These are phyloP conservation scores for Carex myosuroides DNA, from an alignment of 176 grass and related monocot species.

Conservation along the genomic window DNA sequence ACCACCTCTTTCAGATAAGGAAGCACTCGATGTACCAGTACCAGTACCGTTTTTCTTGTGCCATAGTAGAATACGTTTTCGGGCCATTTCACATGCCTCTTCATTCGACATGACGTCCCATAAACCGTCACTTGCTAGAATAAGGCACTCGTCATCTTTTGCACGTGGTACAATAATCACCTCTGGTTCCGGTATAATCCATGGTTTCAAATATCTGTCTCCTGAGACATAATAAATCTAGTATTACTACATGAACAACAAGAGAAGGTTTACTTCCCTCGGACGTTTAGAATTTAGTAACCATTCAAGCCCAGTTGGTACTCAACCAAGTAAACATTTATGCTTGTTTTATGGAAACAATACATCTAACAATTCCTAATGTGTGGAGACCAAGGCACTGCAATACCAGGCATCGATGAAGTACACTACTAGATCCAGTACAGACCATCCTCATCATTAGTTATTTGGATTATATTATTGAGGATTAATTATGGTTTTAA, in stretches of 20 bases:
- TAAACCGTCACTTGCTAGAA: constrained; percentile 80
- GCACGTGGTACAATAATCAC: constrained; percentile 64
- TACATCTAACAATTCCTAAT: neutral
- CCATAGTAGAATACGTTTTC: constrained; percentile 69
- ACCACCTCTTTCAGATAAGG: constrained; percentile 31
- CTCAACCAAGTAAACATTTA: neutral
- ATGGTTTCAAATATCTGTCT: constrained; percentile 85
- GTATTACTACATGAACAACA: neutral
- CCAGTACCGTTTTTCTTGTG: constrained; percentile 60
- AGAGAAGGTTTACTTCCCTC: neutral
- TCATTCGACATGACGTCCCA: constrained; percentile 87
- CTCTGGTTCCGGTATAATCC: constrained; percentile 88
- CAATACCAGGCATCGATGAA: neutral
- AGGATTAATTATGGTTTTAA: neutral
- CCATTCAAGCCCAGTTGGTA: neutral
- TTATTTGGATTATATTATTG: neutral
- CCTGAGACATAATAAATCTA: neutral
- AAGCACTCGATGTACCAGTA: neutral
- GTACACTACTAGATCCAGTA: neutral
- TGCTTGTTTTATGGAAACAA: neutral
- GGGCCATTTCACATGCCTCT: constrained; percentile 71
- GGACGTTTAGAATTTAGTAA: neutral
- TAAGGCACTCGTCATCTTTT: constrained; percentile 78
- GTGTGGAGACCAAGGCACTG: neutral
- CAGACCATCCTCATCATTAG: neutral